phyloP scores from a whole-genome alignment of 192 early-diverging fungal species.

The Umbelopsis sp. region DNA sequence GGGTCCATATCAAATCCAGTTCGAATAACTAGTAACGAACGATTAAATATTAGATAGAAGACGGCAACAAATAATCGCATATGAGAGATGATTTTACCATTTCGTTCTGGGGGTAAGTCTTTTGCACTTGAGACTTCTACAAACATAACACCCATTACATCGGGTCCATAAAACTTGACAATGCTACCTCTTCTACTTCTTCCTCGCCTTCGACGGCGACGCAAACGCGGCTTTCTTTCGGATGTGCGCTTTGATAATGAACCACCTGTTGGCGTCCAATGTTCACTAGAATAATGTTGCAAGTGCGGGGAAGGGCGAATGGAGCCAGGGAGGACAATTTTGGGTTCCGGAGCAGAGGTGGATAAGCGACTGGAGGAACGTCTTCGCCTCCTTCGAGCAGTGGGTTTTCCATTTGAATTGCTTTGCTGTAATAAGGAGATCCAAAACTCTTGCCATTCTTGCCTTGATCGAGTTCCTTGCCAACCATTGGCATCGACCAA shows the following conservation, averaged over 20 bases:
- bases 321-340: not conserved
- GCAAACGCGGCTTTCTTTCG: not conserved
- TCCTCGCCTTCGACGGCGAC: slow-evolving; percentile 6
- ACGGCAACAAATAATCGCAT: not conserved
- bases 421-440: not conserved
- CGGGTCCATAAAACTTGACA: slow-evolving; percentile 25
- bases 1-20: slow-evolving; percentile 81
- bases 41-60: no score
- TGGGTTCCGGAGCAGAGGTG: slow-evolving; percentile 24
- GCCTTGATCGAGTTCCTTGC: slow-evolving; percentile 14
- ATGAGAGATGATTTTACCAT: slow-evolving; percentile 24
- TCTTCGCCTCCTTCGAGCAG: not conserved
- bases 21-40: slow-evolving; percentile 51
- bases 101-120: slow-evolving; percentile 45
- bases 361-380: not conserved
- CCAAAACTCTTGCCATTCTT: slow-evolving; percentile 12
- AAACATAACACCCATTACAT: slow-evolving; percentile 50
- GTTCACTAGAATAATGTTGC: not conserved
- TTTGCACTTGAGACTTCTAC: slow-evolving; percentile 51
- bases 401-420: slow-evolving; percentile 12
- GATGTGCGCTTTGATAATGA: not conserved
- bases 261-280: not conserved
- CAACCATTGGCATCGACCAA: slow-evolving; percentile 20
- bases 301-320: not conserved
- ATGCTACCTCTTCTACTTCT: slow-evolving; percentile 9